These are phyloP conservation scores for Cerrena zonata DNA, from an alignment of 1,284 basidiomycete genomes.

Conservation along the genomic window DNA sequence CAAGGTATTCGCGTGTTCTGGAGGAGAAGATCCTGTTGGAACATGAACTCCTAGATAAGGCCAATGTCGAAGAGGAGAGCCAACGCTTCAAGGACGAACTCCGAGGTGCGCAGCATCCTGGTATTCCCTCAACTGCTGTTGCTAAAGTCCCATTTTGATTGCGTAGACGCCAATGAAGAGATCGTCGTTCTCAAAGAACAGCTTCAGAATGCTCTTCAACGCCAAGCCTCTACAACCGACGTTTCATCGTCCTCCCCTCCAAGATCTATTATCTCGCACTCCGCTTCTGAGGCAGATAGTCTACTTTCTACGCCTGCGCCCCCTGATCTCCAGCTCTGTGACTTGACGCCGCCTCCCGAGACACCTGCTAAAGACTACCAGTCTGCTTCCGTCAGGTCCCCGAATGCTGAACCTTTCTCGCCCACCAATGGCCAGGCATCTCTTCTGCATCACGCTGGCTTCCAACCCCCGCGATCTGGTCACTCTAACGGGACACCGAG, in stretches of 20 bases:
- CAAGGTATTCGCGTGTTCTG: constrained; percentile 83
- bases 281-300: constrained; percentile 37
- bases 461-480: constrained; percentile 41
- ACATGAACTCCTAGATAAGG: constrained; percentile 91
- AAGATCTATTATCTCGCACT: constrained; percentile 25
- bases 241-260: constrained; percentile 22
- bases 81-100: constrained; percentile 92
- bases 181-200: constrained; percentile 79
- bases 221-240: constrained; percentile 22
- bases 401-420: constrained; percentile 22
- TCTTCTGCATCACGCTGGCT: constrained; percentile 46
- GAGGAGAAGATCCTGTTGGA: constrained; percentile 97
- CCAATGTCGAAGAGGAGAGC: constrained; percentile 83
- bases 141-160: constrained; percentile 11
- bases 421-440: constrained; percentile 39
- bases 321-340: constrained; percentile 55
- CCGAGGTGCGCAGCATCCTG: constrained; percentile 55
- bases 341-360: constrained; percentile 47
- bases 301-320: constrained; percentile 53
- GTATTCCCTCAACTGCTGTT: constrained; percentile 8
- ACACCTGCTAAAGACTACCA: constrained; percentile 24
- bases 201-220: constrained; percentile 38
- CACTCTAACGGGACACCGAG: constrained; percentile 30
- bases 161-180: constrained; percentile 78
- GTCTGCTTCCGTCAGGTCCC: constrained; percentile 19